These are phyloP conservation scores for Fonsecaea monophora DNA, from an alignment of 2,329 filamentous ascomycete genomes.

Conservation along the genomic window DNA sequence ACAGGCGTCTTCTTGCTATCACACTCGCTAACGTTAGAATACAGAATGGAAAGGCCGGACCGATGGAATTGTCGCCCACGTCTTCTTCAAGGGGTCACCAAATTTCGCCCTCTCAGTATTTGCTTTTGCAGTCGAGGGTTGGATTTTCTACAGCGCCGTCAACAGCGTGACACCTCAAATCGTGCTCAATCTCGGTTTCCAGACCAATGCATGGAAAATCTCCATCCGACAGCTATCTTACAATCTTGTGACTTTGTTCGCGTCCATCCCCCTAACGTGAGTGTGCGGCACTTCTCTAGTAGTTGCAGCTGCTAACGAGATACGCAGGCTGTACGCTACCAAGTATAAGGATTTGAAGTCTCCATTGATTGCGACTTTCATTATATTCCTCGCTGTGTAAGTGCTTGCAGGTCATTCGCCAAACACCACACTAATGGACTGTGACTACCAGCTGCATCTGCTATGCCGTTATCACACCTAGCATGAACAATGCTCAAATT, in stretches of 20 bases:
- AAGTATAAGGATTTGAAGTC: conserved; percentile 57
- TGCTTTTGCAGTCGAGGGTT: conserved; percentile 64
- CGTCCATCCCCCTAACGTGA: conserved; percentile 53
- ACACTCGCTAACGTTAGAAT: not conserved
- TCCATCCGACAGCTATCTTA: conserved; percentile 58
- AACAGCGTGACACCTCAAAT: conserved; percentile 60
- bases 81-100: conserved; percentile 61
- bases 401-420: conserved; percentile 31
- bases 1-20: not conserved
- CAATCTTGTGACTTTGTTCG: conserved; percentile 50
- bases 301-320: conserved; percentile 15
- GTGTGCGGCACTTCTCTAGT: conserved; percentile 32
- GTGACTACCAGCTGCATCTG: conserved; percentile 49
- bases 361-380: conserved; percentile 57
- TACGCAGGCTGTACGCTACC: conserved; percentile 52
- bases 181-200: conserved; percentile 58
- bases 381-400: conserved; percentile 56
- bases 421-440: conserved; percentile 19
- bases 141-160: conserved; percentile 64
- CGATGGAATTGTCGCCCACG: conserved; percentile 63
- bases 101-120: conserved; percentile 64
- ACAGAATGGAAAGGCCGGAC: conserved; percentile 62
- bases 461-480: conserved; percentile 55
- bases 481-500: conserved; percentile 55
- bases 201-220: conserved; percentile 56